These are phyloP conservation scores for Crithidia bombi DNA, from an alignment of 208 protist genomes.

Conservation along the genomic window DNA sequence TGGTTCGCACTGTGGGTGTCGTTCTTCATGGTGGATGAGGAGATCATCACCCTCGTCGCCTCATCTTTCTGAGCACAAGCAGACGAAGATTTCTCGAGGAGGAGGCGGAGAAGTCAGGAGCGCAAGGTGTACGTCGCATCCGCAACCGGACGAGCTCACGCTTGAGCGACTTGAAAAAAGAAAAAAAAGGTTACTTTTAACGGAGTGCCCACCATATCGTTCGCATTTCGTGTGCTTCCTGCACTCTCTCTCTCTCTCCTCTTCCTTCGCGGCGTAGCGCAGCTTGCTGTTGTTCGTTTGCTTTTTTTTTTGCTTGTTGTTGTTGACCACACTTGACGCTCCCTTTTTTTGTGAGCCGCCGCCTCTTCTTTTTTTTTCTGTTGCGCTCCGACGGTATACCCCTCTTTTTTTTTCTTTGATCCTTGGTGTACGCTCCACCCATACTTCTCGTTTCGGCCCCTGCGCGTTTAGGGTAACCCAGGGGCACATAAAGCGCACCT, in stretches of 20 bases:
- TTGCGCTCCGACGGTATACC: too few species aligned
- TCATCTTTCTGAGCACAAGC: constrained; percentile 82
- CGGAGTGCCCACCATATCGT: too few species aligned
- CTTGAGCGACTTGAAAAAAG: constrained; percentile 12
- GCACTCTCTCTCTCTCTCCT: neutral
- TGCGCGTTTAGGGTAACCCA: too few species aligned
- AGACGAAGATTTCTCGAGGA: constrained; percentile 82
- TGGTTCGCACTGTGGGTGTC: constrained; percentile 87
- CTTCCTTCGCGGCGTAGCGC: too few species aligned
- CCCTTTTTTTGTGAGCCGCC: too few species aligned
- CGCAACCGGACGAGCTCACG: constrained; percentile 46
- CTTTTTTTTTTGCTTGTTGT: neutral
- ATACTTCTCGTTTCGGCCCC: too few species aligned
- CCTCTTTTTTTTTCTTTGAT: too few species aligned
- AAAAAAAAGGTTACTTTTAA: neutral
- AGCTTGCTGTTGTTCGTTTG: too few species aligned
- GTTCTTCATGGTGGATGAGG: constrained; percentile 93
- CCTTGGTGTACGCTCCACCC: too few species aligned
- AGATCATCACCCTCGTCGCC: constrained; percentile 86
- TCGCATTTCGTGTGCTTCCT: neutral
- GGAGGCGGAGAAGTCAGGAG: constrained; percentile 80
- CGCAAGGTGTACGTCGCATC: constrained; percentile 91
- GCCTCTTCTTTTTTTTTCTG: too few species aligned
- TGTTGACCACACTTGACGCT: too few species aligned
- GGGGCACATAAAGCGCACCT: too few species aligned